Base-by-base conservation (phyloP, 2,329 filamentous ascomycete species). In the Penicillium rolfsii region DNA sequence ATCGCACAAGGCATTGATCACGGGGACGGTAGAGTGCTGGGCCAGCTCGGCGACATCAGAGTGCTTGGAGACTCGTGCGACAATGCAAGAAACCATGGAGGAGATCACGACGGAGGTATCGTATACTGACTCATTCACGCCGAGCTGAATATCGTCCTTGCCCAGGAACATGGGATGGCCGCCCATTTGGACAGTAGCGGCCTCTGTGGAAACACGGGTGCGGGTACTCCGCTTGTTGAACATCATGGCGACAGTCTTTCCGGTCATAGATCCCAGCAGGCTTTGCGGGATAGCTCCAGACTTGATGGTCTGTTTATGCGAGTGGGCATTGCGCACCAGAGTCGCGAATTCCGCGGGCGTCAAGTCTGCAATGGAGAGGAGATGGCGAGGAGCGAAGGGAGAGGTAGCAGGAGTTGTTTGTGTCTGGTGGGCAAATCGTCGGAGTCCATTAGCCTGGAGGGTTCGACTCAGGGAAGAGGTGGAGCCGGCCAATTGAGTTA, bases 141-240 rank as follows among this genome's bases (percentile, higher is more conserved):
- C 95, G 22, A 99, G 84, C 77, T 99, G 95, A 64, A 99, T 99
- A 74, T 99, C 95, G 58, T 96, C 89, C 74, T 93, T 95, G 71
- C 93, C 93, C 60, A 99, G 79, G 75, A 99, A 99, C 93, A 99
- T 97, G 24, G 95, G 89, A 71, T 97, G 90, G 0, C 94, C 95
- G 40, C 93, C 93, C 82, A 99, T 85, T 61, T 91, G 82, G n/a
- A 89, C 86, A 40, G 97, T 88, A 12, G 95, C 95, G 7, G 90
- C 90, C 81, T 99, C 95, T 1, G 93, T 97, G 1, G 93, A 97
- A 35, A 99, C 89, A 64, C 95, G 88, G 12, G 95, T 99, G 62
- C 95, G 87, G 12, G 95, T 99, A 71, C 91, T 96, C 68, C 93
- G 88, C 81, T 99, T 99, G 84, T 85, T 96, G 83, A 99, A 99